Evolutionary conservation across 2,329 filamentous ascomycete species (phyloP).

Genomic region (Albophoma yamanashiensis): DNA sequence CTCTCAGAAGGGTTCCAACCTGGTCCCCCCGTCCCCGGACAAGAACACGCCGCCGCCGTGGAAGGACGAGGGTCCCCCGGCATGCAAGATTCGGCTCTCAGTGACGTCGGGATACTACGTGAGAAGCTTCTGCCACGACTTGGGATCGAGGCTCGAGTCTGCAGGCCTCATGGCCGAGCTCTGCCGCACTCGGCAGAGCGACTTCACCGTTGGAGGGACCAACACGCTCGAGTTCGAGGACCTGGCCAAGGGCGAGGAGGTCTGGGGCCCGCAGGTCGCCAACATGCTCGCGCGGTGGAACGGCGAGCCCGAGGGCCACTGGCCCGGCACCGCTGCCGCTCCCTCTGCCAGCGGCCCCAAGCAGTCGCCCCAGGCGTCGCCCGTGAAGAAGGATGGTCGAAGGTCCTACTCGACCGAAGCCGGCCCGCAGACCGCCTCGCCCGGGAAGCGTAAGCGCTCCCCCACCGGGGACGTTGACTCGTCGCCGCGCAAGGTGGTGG

Average conservation of each 20-base stretch:
- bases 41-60: conserved; percentile 42
- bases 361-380: conserved; percentile 10
- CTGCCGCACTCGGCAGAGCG: conserved; percentile 67
- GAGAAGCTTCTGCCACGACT: conserved; percentile 82
- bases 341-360: background rate
- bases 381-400: conserved; percentile 2
- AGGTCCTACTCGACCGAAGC: conserved; percentile 5
- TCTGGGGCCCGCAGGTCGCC: conserved; percentile 69
- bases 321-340: conserved; percentile 5
- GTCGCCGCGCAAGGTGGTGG: conserved; percentile 18
- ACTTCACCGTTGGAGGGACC: conserved; percentile 59
- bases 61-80: conserved; percentile 57
- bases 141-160: conserved; percentile 72
- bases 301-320: conserved; percentile 17
- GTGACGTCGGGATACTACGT: conserved; percentile 97
- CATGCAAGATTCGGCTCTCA: conserved; percentile 76
- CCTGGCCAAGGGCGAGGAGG: conserved; percentile 61
- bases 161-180: conserved; percentile 81
- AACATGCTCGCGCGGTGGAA: conserved; percentile 35
- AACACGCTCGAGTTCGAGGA: conserved; percentile 75
- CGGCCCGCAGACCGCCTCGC: conserved; percentile 3
- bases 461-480: conserved; percentile 13
- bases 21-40: conserved; percentile 37
- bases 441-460: conserved; percentile 20
- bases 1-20: conserved; percentile 35